These are phyloP conservation scores for Cerioporus squamosus DNA, from an alignment of 1,284 basidiomycete species.

Conservation along the genomic window DNA sequence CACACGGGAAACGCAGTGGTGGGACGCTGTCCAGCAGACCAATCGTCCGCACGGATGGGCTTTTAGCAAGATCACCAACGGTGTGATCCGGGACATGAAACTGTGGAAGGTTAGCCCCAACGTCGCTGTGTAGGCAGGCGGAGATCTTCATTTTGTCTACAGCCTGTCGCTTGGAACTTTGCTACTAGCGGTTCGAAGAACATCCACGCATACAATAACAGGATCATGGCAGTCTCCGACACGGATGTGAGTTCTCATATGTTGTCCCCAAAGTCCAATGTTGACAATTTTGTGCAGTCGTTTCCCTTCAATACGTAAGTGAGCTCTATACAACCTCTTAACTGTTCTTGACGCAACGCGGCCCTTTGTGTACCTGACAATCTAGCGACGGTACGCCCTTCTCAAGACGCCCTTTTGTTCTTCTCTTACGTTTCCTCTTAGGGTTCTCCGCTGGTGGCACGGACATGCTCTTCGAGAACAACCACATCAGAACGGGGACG, in stretches of 20 bases:
- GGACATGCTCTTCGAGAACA: slow-evolving; percentile 61
- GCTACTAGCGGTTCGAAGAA: slow-evolving; percentile 53
- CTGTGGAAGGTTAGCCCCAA: slow-evolving; percentile 55
- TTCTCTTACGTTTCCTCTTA: slow-evolving; percentile 13
- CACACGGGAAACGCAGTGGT: slow-evolving; percentile 49
- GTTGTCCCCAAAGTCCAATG: slow-evolving; percentile 35
- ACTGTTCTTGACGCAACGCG: too few relatives aligned
- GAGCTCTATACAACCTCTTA: neutral
- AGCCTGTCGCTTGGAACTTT: slow-evolving; percentile 66
- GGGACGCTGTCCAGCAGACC: slow-evolving; percentile 56
- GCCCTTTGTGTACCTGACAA: too few relatives aligned
- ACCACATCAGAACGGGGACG: slow-evolving; percentile 64
- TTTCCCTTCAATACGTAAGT: slow-evolving; percentile 70
- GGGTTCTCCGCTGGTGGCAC: slow-evolving; percentile 63
- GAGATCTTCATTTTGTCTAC: neutral
- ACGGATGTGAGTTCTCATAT: slow-evolving; percentile 25
- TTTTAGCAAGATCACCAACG: slow-evolving; percentile 56
- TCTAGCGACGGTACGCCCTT: slow-evolving; percentile 26
- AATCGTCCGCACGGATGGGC: slow-evolving; percentile 60
- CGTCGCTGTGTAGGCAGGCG: too few relatives aligned
- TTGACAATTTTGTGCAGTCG: slow-evolving; percentile 35
- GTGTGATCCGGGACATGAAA: slow-evolving; percentile 61
- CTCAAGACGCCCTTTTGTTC: too few relatives aligned
- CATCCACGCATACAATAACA: slow-evolving; percentile 57
- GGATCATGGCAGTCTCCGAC: slow-evolving; percentile 54